These are phyloP conservation scores for Mortierella sp. DNA, from an alignment of 371 early-diverging fungal genomes.

Conservation along the genomic window DNA sequence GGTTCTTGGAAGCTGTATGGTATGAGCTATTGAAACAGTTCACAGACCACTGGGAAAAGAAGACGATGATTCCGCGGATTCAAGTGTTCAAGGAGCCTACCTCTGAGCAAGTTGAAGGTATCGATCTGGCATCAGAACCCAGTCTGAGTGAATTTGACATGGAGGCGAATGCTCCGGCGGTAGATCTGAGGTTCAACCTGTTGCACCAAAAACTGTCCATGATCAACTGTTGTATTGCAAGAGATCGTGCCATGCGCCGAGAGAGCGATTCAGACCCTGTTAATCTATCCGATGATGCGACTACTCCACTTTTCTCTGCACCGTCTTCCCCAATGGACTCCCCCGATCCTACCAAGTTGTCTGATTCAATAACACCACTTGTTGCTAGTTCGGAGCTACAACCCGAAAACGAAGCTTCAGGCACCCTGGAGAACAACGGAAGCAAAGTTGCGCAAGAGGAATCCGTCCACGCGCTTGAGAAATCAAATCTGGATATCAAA, in stretches of 20 bases:
- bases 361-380: neutral
- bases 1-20: conserved; percentile 74
- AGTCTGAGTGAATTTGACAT: neutral
- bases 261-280: neutral
- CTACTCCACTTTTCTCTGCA: neutral
- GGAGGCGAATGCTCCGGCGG: conserved; percentile 43
- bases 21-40: conserved; percentile 68
- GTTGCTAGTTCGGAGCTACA: neutral
- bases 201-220: conserved; percentile 92
- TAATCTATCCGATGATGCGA: neutral
- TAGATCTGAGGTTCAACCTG: conserved; percentile 79
- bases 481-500: neutral
- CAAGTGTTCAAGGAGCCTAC: conserved; percentile 39
- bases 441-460: neutral
- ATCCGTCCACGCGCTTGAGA: neutral
- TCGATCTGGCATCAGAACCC: conserved; percentile 23
- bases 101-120: neutral
- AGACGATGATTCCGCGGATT: conserved; percentile 64
- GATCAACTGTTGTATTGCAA: conserved; percentile 88
- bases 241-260: conserved; percentile 39
- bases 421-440: neutral
- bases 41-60: conserved; percentile 74
- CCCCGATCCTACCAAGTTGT: neutral
- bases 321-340: neutral
- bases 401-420: no score